Evolutionary conservation across 176 grass and related monocot species (phyloP), one percentile per base, ranked within the genome.

Genomic region (Pontederia crassipes): DNA sequence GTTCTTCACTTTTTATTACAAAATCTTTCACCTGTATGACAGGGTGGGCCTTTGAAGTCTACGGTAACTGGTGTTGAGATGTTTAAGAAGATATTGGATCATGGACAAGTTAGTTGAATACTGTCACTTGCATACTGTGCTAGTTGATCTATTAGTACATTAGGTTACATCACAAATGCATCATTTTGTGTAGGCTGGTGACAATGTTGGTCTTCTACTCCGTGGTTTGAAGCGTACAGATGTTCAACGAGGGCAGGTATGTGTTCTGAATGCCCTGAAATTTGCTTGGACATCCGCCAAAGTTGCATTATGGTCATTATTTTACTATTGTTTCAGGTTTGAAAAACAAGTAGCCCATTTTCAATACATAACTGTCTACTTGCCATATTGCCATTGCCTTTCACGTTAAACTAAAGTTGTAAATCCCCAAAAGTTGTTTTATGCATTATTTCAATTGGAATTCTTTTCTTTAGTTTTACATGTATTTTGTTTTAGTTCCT

Each of bases 21-120:
- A 28, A 17, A 16, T 14, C 32, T n/a, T 61, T 45, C 72, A 73
- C 16, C 59, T 79, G 59, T 15, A 0, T 83, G 18, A 53, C 67
- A 98, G 93, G 66, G 71, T 73, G 84, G 84, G 66, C 87, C 93
- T 0, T 48, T 92, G 57, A 98, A 92, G 72, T 88, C 93, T 73
- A 98, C 93, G 12, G 93, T 98, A 62, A 98, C 93, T 69, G 87
- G 87, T 57, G 93, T 98, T 45, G 84, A 98, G 87, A 98, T 98
- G 93, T 98, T 98, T 77, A 98, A 92, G 64, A 98, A 98, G 79
- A 92, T 92, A 40, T 63, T 98, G 76, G 93, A 98, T 83, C 69
- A 88, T 81, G 93, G 87, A 92, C 72, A 88, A 84, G 93, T 98
- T 74, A 79, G 10, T 1, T 48, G 67, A 0, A 13, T 78, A 54